Evolutionary conservation across 306 rosid species (phyloP).

Genomic region (Trifolium pratense): DNA sequence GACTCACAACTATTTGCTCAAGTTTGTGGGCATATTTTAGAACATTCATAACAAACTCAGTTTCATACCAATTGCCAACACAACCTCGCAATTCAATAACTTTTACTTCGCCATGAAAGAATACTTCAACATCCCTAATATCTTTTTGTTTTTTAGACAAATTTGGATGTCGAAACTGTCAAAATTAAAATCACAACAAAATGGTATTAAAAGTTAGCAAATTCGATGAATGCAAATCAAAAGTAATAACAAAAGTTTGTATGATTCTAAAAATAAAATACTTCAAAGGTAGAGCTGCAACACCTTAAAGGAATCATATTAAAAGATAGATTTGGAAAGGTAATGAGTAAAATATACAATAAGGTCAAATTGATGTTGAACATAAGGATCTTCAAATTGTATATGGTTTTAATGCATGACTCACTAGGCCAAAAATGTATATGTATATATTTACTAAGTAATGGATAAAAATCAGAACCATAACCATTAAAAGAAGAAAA

Average conservation of each 20-base stretch:
- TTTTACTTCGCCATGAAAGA: not conserved
- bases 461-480: not conserved
- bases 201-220: not conserved
- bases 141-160: no score
- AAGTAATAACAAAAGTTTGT: not conserved
- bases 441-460: not conserved
- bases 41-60: no score
- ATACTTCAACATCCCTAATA: not conserved
- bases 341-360: not conserved
- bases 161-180: not conserved
- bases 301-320: not conserved
- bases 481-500: not conserved
- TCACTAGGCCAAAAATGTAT: not conserved
- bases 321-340: no score
- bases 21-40: not conserved
- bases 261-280: not conserved
- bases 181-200: no score
- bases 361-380: not conserved
- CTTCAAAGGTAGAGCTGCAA: not conserved
- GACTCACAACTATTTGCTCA: not conserved
- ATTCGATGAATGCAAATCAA: not conserved
- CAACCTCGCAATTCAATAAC: not conserved
- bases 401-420: not conserved
- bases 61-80: not conserved
- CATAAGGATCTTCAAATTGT: not conserved